Evolutionary conservation across 2,329 filamentous ascomycete genomes (phyloP).

Genomic region (Fusarium acutatum): DNA sequence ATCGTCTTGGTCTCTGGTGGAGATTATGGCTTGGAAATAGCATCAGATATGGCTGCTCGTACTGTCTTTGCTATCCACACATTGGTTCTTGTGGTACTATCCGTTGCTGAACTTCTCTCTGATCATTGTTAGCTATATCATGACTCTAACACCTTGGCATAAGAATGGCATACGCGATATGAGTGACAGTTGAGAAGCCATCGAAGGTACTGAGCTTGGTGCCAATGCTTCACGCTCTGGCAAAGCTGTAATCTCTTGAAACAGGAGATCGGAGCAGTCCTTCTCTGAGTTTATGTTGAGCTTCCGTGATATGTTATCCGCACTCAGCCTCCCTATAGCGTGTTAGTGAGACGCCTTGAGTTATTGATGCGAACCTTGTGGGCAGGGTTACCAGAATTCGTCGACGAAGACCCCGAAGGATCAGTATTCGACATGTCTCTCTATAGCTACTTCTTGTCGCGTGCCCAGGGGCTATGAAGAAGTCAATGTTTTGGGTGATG

Average conservation of each 20-base stretch:
- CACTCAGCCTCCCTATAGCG: not conserved
- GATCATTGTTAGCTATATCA: not conserved
- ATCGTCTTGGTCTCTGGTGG: too few species aligned
- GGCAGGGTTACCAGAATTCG: not conserved
- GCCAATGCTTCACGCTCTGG: slow-evolving; percentile 37
- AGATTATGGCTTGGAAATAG: slow-evolving; percentile 30
- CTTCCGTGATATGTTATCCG: not conserved
- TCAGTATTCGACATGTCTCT: not conserved
- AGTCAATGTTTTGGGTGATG: not conserved
- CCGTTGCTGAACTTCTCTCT: not conserved
- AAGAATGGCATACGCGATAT: slow-evolving; percentile 13
- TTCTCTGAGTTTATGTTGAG: slow-evolving; percentile 38
- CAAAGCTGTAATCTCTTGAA: slow-evolving; percentile 37
- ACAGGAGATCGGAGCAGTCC: slow-evolving; percentile 38
- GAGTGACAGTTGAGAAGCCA: slow-evolving; percentile 2
- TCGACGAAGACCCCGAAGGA: not conserved
- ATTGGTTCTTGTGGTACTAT: slow-evolving; percentile 38
- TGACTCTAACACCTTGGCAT: fast-evolving
- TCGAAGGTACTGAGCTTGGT: slow-evolving; percentile 4
- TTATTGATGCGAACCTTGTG: not conserved
- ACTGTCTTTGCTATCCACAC: slow-evolving; percentile 46
- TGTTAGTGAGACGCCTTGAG: not conserved
- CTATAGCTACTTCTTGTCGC: fast-evolving
- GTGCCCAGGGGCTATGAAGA: not conserved
- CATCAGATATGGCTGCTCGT: slow-evolving; percentile 41